A percentile compares a stretch with the other conserved stretches of the same genome.
These are phyloP conservation scores for Xylaria nigripes DNA, from an alignment of 495 filamentous ascomycete genomes.

Conservation along the genomic window DNA sequence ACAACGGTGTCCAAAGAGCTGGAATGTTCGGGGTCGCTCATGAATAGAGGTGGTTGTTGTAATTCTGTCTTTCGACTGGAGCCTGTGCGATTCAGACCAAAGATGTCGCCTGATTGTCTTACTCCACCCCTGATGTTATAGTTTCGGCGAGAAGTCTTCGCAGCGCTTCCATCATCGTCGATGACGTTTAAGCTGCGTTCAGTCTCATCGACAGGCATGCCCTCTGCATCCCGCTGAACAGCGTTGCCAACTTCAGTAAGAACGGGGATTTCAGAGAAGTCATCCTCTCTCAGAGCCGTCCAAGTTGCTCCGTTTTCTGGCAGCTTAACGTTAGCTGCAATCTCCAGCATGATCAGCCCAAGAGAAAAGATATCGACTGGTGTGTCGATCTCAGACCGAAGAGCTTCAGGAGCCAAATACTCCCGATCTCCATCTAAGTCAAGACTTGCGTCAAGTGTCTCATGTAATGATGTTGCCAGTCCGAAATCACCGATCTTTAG, in stretches of 20 bases:
- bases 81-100: slow-evolving; percentile 35
- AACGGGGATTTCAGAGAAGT: slow-evolving; percentile 76
- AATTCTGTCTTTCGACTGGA: slow-evolving; percentile 53
- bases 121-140: slow-evolving; percentile 18
- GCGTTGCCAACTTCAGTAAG: slow-evolving; percentile 68
- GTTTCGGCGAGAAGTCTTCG: slow-evolving; percentile 12
- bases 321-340: slow-evolving; percentile 81
- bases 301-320: slow-evolving; percentile 87
- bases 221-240: slow-evolving; percentile 66
- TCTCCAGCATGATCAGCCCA: slow-evolving; percentile 88
- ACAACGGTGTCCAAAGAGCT: slow-evolving; percentile 79
- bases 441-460: slow-evolving; percentile 29
- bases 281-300: slow-evolving; percentile 77
- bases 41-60: slow-evolving; percentile 71
- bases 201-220: slow-evolving; percentile 45
- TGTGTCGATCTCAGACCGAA: slow-evolving; percentile 76
- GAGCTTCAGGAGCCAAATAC: slow-evolving; percentile 88
- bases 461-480: slow-evolving; percentile 67
- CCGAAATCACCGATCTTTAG: slow-evolving; percentile 97
- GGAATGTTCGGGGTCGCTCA: slow-evolving; percentile 60
- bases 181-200: slow-evolving; percentile 27
- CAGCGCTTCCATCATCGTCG: slow-evolving; percentile 23
- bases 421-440: slow-evolving; percentile 93
- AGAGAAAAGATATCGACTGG: slow-evolving; percentile 89
- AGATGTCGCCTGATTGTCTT: slow-evolving; percentile 33